Evolutionary conservation across 78 protist genomes (phyloP).

Genomic region (Thecamonas trahens): DNA sequence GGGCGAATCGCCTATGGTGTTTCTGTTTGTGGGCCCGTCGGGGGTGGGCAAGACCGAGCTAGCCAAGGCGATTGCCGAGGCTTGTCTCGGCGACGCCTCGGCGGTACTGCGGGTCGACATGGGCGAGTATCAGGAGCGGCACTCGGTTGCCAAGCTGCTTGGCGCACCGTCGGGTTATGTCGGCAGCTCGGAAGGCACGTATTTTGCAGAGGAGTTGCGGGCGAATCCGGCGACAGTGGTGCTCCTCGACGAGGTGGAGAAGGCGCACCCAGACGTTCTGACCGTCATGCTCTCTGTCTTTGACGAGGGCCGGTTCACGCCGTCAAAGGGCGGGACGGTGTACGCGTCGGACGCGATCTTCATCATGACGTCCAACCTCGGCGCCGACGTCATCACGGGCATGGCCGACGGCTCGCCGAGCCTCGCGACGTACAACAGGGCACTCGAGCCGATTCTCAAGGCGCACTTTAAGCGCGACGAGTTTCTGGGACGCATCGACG

Average conservation of each 20-base stretch:
- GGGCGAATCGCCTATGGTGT: constrained; percentile 35
- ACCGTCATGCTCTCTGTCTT: constrained; percentile 26
- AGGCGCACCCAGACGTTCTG: constrained; percentile 36
- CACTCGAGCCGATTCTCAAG: constrained; percentile 25
- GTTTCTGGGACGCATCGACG: constrained; percentile 40
- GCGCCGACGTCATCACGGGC: not conserved
- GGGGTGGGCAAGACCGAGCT: constrained; percentile 40
- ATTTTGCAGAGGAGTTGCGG: constrained; percentile 13
- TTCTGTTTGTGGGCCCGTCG: constrained; percentile 29
- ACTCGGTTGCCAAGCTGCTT: constrained; percentile 16
- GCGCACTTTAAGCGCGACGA: constrained; percentile 41
- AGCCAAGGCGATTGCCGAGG: constrained; percentile 9
- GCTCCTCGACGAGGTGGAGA: constrained; percentile 34
- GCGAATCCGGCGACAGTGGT: constrained; percentile 14
- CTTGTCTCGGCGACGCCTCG: not conserved
- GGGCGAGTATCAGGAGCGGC: constrained; percentile 23
- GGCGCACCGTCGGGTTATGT: constrained; percentile 41
- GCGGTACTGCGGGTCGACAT: constrained; percentile 6
- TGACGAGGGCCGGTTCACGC: constrained; percentile 35
- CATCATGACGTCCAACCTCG: constrained; percentile 29
- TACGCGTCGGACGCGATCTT: constrained; percentile 17
- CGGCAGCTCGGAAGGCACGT: constrained; percentile 20
- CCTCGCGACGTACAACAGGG: too few relatives aligned
- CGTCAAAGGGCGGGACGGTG: not conserved
- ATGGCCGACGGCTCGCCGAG: not conserved